Evolutionary conservation across 768 basidiomycete genomes (phyloP), one percentile per base, ranked within the genome.

Genomic region (Macrolepiota dolichaula): DNA sequence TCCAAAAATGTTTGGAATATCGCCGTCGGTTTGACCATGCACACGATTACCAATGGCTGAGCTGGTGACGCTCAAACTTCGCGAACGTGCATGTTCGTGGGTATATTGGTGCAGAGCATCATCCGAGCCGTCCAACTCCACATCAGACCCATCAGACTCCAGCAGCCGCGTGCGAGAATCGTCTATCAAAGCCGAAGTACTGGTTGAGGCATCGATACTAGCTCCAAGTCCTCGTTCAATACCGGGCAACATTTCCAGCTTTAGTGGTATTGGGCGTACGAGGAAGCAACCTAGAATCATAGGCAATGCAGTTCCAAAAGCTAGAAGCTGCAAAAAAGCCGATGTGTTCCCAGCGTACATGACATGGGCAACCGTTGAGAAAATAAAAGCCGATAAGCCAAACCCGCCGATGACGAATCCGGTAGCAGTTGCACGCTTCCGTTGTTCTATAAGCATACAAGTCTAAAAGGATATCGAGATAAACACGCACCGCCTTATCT

Each of bases 341-440:
- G 88, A 89, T 0, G 90, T 91, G 66, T 94, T 81, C 0, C 91
- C 93, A 0, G 90, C 86, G 67, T 86, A 96, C 46, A 87, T 70
- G 0, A 82, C 67, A 59, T 88, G 87, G 0, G 92, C 86, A 38
- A 96, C 74, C 0, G 86, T 81, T 12, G 92, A 91, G 74, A 96
- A 97, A 63, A 91, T 78, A 77, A 96, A 96, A 0, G 95, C 95
- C 0, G 92, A 94, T 15, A 98, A 83, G 0, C 95, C 94, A 64
- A 92, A 94, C 35, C 92, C 94, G 0, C 92, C 92, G 19, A 94
- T 73, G 36, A 95, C 93, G 9, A 93, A 70, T 1, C 89, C 88
- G 0, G 89, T 92, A 9, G 86, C 83, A 0, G 86, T 86, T 11
- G 88, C 93, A 19, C 93, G 81, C 89, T 92, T n/a, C 57, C n/a